Conservation (phyloP, 345 rosid genomes). For the Psidium guajava region DNA sequence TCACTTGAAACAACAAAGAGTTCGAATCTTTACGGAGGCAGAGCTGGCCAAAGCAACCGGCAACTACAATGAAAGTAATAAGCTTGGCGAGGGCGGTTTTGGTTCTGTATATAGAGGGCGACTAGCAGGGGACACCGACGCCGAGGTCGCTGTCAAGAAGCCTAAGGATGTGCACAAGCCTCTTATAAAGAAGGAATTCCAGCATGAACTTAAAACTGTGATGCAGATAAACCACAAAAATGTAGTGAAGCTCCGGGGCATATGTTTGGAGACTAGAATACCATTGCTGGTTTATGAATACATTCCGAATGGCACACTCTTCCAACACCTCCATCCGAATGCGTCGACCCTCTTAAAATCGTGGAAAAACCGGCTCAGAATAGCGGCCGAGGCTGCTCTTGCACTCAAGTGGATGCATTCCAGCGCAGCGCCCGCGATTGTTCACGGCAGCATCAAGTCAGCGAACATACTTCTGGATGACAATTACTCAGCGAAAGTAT, state of each 20-base stretch:
- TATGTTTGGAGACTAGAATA: not conserved
- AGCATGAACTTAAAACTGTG: not conserved
- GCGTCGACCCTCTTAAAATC: not conserved
- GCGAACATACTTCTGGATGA: not conserved
- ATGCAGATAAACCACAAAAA: not conserved
- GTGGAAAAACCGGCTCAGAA: not conserved
- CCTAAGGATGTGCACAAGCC: not conserved
- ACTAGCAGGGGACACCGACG: not conserved
- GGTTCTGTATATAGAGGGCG: not conserved
- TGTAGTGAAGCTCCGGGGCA: not conserved
- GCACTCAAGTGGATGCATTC: not conserved
- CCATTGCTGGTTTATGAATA: not conserved
- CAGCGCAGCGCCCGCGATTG: rapidly evolving
- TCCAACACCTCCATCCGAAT: not conserved
- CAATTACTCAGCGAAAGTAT: not conserved
- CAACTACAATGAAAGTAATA: not conserved
- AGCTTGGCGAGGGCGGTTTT: not conserved
- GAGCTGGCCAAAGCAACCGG: not conserved
- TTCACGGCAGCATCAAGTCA: not conserved
- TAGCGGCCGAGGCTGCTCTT: not conserved
- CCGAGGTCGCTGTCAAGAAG: not conserved
- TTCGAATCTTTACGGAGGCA: not conserved
- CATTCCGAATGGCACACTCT: not conserved
- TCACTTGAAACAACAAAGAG: rapidly evolving
- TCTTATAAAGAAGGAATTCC: not conserved